Conservation (phyloP, 495 filamentous ascomycete genomes). For the Cairneyella variabilis region DNA sequence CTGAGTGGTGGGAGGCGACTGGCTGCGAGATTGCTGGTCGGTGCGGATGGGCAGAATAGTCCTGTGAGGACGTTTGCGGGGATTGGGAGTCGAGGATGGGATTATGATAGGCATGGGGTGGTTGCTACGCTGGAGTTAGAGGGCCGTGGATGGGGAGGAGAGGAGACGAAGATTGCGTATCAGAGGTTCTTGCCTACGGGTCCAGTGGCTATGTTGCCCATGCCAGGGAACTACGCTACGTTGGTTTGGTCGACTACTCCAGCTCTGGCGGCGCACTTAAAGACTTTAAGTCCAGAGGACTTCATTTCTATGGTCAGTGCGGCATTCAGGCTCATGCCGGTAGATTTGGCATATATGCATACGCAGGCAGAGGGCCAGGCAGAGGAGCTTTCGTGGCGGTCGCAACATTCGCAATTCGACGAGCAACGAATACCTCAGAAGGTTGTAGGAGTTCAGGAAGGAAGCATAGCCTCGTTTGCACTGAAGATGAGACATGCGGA, state of each 20-base stretch:
- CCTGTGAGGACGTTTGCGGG: slow-evolving; percentile 88
- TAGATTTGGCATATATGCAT: slow-evolving; percentile 81
- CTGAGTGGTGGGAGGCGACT: slow-evolving; percentile 58
- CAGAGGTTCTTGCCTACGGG: slow-evolving; percentile 93
- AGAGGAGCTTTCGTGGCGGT: slow-evolving; percentile 78
- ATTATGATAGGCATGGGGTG: slow-evolving; percentile 85
- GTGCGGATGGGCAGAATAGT: slow-evolving; percentile 92
- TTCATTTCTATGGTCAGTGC: slow-evolving; percentile 90
- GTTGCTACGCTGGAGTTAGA: slow-evolving; percentile 81
- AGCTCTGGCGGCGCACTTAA: slow-evolving; percentile 71
- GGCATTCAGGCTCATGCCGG: slow-evolving; percentile 76
- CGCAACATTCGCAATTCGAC: slow-evolving; percentile 60
- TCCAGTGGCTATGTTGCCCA: slow-evolving; percentile 83
- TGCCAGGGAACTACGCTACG: slow-evolving; percentile 76
- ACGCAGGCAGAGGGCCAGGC: slow-evolving; percentile 55
- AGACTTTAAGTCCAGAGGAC: slow-evolving; percentile 63
- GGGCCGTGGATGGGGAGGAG: slow-evolving; percentile 49
- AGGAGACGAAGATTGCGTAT: slow-evolving; percentile 70
- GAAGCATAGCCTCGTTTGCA: slow-evolving; percentile 85
- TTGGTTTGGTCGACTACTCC: slow-evolving; percentile 93
- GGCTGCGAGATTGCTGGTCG: slow-evolving; percentile 79
- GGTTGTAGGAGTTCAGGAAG: slow-evolving; percentile 67
- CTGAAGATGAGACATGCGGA: slow-evolving; percentile 86
- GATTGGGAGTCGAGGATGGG: slow-evolving; percentile 84
- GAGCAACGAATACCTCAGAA: slow-evolving; percentile 45